Evolutionary conservation across 495 filamentous ascomycete genomes (phyloP).

Genomic region (Penicillium flavigenum): DNA sequence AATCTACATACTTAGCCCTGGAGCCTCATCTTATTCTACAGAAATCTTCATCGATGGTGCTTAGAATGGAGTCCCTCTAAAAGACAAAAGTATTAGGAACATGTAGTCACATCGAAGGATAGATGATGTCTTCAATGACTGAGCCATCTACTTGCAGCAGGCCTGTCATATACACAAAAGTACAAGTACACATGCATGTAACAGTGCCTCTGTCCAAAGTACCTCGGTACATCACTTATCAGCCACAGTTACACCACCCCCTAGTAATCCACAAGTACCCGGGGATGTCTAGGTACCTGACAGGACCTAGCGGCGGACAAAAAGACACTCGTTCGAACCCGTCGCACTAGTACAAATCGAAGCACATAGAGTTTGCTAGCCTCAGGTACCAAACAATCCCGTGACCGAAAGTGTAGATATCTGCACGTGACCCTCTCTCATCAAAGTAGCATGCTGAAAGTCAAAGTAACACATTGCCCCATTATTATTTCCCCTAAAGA

Average conservation of each 20-base stretch:
- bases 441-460: neutral
- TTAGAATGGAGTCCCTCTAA: neutral
- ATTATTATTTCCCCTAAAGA: neutral
- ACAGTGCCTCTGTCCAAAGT: constrained; percentile 14
- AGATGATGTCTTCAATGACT: neutral
- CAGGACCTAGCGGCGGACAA: constrained; percentile 8
- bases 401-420: constrained; percentile 9
- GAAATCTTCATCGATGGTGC: neutral
- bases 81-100: neutral
- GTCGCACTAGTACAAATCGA: constrained; percentile 4
- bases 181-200: neutral
- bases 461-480: neutral
- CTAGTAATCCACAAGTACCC: constrained; percentile 10
- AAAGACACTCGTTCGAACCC: constrained; percentile 6
- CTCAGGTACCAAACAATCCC: constrained; percentile 13
- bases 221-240: constrained; percentile 9
- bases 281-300: constrained; percentile 20
- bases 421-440: constrained; percentile 19
- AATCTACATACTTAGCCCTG: neutral
- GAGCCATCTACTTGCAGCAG: neutral
- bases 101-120: neutral
- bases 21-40: neutral
- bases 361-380: constrained; percentile 6
- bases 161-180: neutral
- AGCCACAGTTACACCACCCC: constrained; percentile 25